phyloP scores from a whole-genome alignment of 2,329 filamentous ascomycete species.

The Magnaporthiopsis incrustans region DNA sequence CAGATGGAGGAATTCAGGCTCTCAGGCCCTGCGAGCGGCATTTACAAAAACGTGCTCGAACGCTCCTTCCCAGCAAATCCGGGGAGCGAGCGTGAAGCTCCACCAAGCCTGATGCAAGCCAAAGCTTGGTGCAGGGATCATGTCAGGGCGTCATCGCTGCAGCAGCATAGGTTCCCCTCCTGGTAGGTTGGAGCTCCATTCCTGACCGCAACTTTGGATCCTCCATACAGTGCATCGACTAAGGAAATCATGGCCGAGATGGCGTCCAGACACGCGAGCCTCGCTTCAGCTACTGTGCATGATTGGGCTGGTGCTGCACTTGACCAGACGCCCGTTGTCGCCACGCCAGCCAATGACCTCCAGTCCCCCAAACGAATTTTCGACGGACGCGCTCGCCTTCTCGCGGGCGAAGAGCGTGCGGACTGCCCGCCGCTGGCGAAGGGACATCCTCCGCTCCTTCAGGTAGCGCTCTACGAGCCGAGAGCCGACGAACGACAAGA shows the following conservation, averaged over 20 bases:
- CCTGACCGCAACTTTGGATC: too few relatives aligned
- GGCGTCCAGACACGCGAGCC: neutral
- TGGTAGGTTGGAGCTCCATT: neutral
- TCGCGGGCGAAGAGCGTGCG: slow-evolving; percentile 19
- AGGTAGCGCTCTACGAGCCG: slow-evolving; percentile 26
- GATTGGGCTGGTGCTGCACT: neutral
- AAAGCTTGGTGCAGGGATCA: neutral
- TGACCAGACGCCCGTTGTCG: slow-evolving; percentile 1
- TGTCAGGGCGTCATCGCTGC: neutral
- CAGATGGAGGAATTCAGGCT: too few relatives aligned
- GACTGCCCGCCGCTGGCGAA: slow-evolving; percentile 23
- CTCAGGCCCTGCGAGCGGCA: too few relatives aligned
- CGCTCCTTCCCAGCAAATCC: too few relatives aligned
- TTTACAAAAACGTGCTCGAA: neutral
- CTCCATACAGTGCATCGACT: too few relatives aligned
- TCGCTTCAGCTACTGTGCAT: neutral
- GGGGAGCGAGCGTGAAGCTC: neutral
- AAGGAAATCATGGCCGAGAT: neutral
- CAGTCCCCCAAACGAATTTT: slow-evolving; percentile 21
- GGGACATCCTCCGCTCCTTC: slow-evolving; percentile 21
- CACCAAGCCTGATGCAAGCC: neutral
- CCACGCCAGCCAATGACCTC: slow-evolving; percentile 18
- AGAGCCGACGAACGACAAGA: slow-evolving; percentile 24
- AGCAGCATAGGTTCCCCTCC: neutral
- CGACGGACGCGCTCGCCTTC: slow-evolving; percentile 18